Evolutionary conservation across 768 basidiomycete genomes (phyloP), one percentile per base, ranked within the genome.

Genomic region (Phanerochaete sordida): DNA sequence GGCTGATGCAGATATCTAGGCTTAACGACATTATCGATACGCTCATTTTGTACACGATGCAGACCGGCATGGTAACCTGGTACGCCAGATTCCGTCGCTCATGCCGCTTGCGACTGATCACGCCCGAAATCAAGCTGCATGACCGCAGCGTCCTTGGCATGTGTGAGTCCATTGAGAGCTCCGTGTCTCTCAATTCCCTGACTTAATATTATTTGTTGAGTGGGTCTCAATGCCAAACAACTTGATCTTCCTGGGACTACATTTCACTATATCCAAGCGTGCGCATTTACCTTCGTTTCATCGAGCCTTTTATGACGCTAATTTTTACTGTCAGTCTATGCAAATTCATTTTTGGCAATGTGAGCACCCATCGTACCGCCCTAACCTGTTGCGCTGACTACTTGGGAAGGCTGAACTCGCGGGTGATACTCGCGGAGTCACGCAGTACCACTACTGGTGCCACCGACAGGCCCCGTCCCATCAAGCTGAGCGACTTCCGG

Each of bases 181-280:
- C n/a, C 16, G 11, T 6, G n/a, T n/a, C 7, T 24, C 26, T 11
- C 47, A 12, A n/a, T 23, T 3, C 26, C 24, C 9, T 11, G 21
- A 13, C 3, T n/a, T n/a, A n/a, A n/a, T n/a, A 13, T 3, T 16
- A 13, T 16, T 6, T 49, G 15, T n/a, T n/a, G 33, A 70, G 69
- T 68, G 67, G 69, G 33, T 68, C n/a, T 35, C 60, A 6, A 60
- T 70, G 61, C 51, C 59, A 1, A 47, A 68, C 50, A 65, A 63
- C 51, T 57, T 70, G 31, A 53, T 68, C 0, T 67, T 67, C 54
- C 59, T 70, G 8, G 66, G 56, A 1, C 49, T 67, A 30, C 69
- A 70, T 48, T 66, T 68, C 50, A 60, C 60, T 8, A 65, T 70
- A 47, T 62, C 63, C 52, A 68, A 68, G 60, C 43, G 69, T 67